Evolutionary conservation across 768 basidiomycete genomes (phyloP).

Genomic region (Hypholoma sublateritium): DNA sequence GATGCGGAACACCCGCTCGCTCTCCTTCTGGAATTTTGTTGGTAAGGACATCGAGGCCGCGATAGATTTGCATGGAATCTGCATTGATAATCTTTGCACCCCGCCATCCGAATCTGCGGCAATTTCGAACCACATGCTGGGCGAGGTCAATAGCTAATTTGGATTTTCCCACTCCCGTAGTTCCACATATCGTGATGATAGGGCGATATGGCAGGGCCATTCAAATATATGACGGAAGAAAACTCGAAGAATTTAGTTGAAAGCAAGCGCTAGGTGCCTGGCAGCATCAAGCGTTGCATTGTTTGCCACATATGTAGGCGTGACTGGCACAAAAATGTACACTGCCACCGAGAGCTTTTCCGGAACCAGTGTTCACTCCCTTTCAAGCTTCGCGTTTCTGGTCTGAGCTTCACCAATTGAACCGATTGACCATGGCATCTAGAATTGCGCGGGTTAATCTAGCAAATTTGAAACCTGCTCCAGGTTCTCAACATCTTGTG

Average conservation of each 20-base stretch:
- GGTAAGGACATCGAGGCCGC: constrained; percentile 88
- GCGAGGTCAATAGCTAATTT: constrained; percentile 90
- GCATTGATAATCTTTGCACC: constrained; percentile 87
- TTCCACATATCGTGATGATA: constrained; percentile 85
- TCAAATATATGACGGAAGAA: background rate
- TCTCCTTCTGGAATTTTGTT: constrained; percentile 87
- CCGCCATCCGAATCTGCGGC: constrained; percentile 42
- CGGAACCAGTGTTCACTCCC: too few relatives aligned
- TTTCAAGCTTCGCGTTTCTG: too few relatives aligned
- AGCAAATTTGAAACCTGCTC: constrained; percentile 73
- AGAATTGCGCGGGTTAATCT: constrained; percentile 50
- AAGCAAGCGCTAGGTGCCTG: too few relatives aligned
- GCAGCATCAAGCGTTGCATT: too few relatives aligned
- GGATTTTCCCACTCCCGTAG: constrained; percentile 96
- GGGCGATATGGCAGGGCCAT: constrained; percentile 50
- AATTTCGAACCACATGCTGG: constrained; percentile 43
- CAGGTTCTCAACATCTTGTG: constrained; percentile 69
- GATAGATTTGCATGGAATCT: constrained; percentile 97
- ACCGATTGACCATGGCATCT: constrained; percentile 31
- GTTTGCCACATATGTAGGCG: too few relatives aligned
- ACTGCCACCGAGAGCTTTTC: too few relatives aligned
- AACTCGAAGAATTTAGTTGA: too few relatives aligned
- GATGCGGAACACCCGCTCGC: constrained; percentile 80
- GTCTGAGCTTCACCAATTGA: background rate
- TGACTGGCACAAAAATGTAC: background rate